Conservation (phyloP, 805 yeast species). For the Wickerhamiella brachini region DNA sequence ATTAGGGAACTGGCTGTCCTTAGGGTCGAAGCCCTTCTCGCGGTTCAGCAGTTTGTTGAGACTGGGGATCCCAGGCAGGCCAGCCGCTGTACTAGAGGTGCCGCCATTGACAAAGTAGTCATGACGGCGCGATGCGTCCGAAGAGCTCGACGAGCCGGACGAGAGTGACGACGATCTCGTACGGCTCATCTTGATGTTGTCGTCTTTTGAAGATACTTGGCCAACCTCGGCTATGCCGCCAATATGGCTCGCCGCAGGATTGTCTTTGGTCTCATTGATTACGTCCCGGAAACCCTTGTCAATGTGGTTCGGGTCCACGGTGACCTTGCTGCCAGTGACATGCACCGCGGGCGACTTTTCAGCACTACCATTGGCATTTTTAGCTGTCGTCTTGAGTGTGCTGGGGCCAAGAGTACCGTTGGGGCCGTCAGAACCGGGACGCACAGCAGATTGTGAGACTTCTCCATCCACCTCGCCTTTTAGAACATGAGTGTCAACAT, state of each 20-base stretch:
- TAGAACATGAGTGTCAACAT: conserved; percentile 13
- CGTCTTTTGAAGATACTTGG: not conserved
- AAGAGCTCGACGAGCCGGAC: not conserved
- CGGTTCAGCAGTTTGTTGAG: not conserved
- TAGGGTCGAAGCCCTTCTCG: conserved; percentile 4
- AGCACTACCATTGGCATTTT: not conserved
- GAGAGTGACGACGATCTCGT: not conserved
- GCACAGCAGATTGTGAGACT: not conserved
- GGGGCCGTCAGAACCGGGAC: not conserved
- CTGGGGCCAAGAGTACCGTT: too few relatives aligned
- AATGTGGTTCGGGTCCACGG: not conserved
- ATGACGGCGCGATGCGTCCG: not conserved
- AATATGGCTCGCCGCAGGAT: not conserved
- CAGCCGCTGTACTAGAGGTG: conserved; percentile 6
- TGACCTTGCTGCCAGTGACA: not conserved
- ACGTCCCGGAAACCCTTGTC: not conserved
- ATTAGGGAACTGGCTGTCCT: conserved; percentile 2
- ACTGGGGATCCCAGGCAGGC: conserved; percentile 8
- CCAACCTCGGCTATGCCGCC: not conserved
- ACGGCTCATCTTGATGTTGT: not conserved
- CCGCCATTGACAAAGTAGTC: not conserved
- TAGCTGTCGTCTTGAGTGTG: not conserved
- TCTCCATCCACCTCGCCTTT: not conserved
- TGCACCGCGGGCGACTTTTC: not conserved
- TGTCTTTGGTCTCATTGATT: not conserved